Conservation (phyloP, 257 asterid species). For the Fraxinus excelsior region DNA sequence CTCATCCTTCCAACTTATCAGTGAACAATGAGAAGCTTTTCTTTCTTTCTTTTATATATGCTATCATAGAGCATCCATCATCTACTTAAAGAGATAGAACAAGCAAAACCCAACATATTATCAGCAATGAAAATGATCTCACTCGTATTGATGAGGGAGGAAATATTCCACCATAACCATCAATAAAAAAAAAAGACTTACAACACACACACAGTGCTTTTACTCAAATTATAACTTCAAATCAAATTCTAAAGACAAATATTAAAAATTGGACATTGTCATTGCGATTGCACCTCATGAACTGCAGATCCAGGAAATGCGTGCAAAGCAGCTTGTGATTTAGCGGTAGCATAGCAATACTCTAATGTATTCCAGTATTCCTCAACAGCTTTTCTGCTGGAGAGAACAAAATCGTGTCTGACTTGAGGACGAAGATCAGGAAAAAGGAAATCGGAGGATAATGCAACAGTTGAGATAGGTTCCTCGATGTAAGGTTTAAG, state of each 20-base stretch:
- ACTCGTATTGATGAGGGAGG: conserved; percentile 7
- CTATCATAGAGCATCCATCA: not conserved
- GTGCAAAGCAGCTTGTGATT: conserved; percentile 75
- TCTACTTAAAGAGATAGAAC: not conserved
- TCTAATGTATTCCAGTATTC: conserved; percentile 94
- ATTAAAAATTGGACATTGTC: conserved; percentile 6
- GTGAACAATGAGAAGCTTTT: too few relatives aligned
- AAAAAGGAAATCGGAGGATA: conserved; percentile 45
- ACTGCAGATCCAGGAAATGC: conserved; percentile 97
- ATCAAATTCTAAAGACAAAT: conserved; percentile 11
- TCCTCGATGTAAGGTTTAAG: conserved; percentile 93
- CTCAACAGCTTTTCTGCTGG: conserved; percentile 70
- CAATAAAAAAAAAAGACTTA: not conserved
- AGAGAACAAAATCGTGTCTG: conserved; percentile 93
- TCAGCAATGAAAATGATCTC: conserved; percentile 8
- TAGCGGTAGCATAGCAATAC: conserved; percentile 79
- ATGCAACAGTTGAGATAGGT: conserved; percentile 57
- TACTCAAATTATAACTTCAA: conserved; percentile 16
- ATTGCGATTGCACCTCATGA: conserved; percentile 63
- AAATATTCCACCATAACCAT: conserved; percentile 15
- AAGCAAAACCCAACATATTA: conserved; percentile 2
- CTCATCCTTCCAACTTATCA: too few relatives aligned
- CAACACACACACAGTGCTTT: not conserved
- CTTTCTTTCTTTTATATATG: too few relatives aligned
- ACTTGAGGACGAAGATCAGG: conserved; percentile 91